Percentiles rank a stretch among this genome's conserved stretches.
phyloP scores from a whole-genome alignment of 345 rosid genomes.

The Bruguiera gymnorhiza region DNA sequence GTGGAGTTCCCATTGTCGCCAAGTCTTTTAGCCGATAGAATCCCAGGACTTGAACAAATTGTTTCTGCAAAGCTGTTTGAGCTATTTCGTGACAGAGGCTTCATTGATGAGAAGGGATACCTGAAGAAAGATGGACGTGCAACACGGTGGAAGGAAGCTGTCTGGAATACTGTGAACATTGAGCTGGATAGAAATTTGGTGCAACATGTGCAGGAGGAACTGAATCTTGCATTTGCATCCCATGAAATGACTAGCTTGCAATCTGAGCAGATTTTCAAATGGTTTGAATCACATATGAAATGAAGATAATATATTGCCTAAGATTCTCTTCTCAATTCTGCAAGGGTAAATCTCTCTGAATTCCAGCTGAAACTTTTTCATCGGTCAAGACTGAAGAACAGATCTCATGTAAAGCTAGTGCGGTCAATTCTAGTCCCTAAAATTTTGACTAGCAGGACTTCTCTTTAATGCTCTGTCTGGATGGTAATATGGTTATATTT shows the following conservation, averaged over 20 bases:
- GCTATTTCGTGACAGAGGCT: constrained; percentile 53
- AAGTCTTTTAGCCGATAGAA: constrained; percentile 55
- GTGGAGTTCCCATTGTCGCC: constrained; percentile 55
- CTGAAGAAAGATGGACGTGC: constrained; percentile 76
- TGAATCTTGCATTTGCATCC: constrained; percentile 85
- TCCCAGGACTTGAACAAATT: constrained; percentile 47
- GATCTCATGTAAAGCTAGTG: too few relatives aligned
- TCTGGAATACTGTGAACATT: constrained; percentile 29
- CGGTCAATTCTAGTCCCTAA: too few relatives aligned
- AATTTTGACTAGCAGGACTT: too few relatives aligned
- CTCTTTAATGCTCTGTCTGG: too few relatives aligned
- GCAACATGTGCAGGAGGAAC: constrained; percentile 77
- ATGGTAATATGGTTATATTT: too few relatives aligned
- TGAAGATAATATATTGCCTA: not conserved
- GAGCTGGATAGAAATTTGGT: constrained; percentile 46
- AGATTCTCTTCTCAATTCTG: not conserved
- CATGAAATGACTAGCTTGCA: constrained; percentile 96
- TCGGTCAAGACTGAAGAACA: too few relatives aligned
- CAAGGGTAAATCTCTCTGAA: not conserved
- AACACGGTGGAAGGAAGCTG: constrained; percentile 60
- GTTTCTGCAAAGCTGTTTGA: constrained; percentile 53
- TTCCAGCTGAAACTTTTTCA: too few relatives aligned
- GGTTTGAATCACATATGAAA: constrained; percentile 83
- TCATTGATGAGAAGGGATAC: constrained; percentile 63
- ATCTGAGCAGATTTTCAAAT: constrained; percentile 73